Percentiles rank a stretch among this genome's conserved stretches.
phyloP scores from a whole-genome alignment of 768 basidiomycete genomes.

The Amanita muscaria region DNA sequence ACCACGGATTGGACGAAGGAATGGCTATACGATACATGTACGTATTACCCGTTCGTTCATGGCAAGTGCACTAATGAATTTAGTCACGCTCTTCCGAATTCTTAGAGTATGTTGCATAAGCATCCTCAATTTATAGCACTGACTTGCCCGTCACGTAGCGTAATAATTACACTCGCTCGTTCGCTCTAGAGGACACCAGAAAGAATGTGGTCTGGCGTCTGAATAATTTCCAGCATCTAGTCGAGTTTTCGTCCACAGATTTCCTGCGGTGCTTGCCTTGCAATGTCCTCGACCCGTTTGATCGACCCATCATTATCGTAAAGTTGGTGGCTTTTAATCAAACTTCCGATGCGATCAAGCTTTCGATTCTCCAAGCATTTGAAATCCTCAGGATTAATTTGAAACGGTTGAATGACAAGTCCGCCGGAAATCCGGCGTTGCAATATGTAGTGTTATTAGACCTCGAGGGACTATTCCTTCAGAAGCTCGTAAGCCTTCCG shows the following conservation, averaged over 20 bases:
- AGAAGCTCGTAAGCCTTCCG: slow-evolving; percentile 40
- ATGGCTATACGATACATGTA: slow-evolving; percentile 64
- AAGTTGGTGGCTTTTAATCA: slow-evolving; percentile 34
- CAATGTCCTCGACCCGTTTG: slow-evolving; percentile 47
- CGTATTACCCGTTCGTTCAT: slow-evolving; percentile 17
- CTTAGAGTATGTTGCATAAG: slow-evolving; percentile 39
- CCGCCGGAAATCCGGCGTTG: slow-evolving; percentile 32
- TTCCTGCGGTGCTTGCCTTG: slow-evolving; percentile 46
- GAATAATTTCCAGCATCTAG: slow-evolving; percentile 31
- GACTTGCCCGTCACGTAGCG: slow-evolving; percentile 33
- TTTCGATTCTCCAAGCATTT: slow-evolving; percentile 37
- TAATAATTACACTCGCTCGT: slow-evolving; percentile 55
- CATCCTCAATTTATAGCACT: slow-evolving; percentile 6
- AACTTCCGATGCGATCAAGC: slow-evolving; percentile 29
- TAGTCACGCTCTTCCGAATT: slow-evolving; percentile 53
- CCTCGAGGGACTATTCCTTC: slow-evolving; percentile 45
- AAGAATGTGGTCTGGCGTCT: slow-evolving; percentile 52
- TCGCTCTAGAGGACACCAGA: slow-evolving; percentile 50
- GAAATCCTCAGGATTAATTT: slow-evolving; percentile 55
- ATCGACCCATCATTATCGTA: slow-evolving; percentile 56
- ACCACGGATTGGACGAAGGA: slow-evolving; percentile 43
- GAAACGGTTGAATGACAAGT: slow-evolving; percentile 33
- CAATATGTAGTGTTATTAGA: slow-evolving; percentile 68
- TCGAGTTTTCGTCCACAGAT: slow-evolving; percentile 21
- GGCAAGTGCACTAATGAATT: not conserved